phyloP scores from a whole-genome alignment of 1,284 basidiomycete species.

The Stereum hirsutum region DNA sequence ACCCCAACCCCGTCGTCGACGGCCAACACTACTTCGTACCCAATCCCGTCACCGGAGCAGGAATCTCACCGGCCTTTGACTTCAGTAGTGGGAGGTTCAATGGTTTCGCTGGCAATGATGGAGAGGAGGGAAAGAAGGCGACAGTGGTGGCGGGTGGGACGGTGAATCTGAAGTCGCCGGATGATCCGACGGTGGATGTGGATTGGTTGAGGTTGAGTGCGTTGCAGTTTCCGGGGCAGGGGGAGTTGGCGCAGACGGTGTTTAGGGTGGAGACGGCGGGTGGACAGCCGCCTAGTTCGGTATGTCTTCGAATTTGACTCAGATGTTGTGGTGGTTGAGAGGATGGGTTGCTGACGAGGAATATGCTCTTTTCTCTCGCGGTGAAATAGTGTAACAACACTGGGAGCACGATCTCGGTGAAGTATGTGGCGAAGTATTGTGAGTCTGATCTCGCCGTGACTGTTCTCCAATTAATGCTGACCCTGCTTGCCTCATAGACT shows the following conservation, averaged over 20 bases:
- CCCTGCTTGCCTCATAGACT: no score
- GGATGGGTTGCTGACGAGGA: neutral
- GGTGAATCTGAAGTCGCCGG: constrained; percentile 19
- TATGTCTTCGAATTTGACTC: constrained; percentile 13
- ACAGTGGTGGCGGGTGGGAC: constrained; percentile 19
- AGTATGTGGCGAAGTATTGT: constrained; percentile 8
- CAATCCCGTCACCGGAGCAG: constrained; percentile 13
- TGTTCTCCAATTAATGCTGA: no score
- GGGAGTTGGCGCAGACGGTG: constrained; percentile 25
- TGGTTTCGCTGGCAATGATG: no score
- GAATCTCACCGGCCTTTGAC: constrained; percentile 21
- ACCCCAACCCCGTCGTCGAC: constrained; percentile 11
- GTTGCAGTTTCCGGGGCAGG: no score
- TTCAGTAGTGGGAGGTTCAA: constrained; percentile 15
- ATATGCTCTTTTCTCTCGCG: no score
- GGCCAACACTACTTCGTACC: constrained; percentile 25
- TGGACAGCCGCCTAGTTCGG: constrained; percentile 30
- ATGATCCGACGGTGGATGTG: constrained; percentile 20
- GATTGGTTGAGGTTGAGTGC: constrained; percentile 28
- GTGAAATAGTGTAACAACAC: constrained; percentile 21
- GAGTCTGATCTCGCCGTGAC: no score
- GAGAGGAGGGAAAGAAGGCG: no score
- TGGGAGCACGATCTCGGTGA: constrained; percentile 17
- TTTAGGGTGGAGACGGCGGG: constrained; percentile 27
- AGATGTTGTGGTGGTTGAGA: neutral